Evolutionary conservation across 352 stramenopile species (phyloP).

Genomic region (Pythium pyrilobum): DNA sequence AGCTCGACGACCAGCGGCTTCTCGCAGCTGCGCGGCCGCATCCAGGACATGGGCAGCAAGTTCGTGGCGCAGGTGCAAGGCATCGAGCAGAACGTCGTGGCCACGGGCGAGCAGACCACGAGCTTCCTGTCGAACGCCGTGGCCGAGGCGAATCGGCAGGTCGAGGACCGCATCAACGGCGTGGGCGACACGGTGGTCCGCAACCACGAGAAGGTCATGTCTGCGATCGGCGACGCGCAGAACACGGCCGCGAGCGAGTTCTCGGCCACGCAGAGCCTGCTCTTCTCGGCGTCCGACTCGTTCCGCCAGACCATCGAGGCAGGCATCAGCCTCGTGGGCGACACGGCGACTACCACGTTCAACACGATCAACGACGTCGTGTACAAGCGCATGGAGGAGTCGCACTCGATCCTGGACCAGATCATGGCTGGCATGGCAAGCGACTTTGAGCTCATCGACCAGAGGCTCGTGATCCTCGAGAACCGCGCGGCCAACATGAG

Average conservation of each 20-base stretch:
- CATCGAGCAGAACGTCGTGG: conserved; percentile 7
- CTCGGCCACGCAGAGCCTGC: not conserved
- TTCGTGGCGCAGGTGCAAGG: conserved; percentile 3
- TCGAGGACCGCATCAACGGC: conserved; percentile 4
- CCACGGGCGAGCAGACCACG: conserved; percentile 6
- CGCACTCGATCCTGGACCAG: not conserved
- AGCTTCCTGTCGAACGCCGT: conserved; percentile 10
- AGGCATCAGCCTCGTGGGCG: not conserved
- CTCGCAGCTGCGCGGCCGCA: not conserved
- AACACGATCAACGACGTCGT: conserved; percentile 8
- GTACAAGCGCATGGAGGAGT: conserved; percentile 6
- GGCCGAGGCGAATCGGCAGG: not conserved
- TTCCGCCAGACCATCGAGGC: conserved; percentile 6
- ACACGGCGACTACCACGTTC: conserved; percentile 3
- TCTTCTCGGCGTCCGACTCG: conserved; percentile 3
- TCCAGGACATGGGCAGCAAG: conserved; percentile 9
- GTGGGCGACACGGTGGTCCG: conserved; percentile 4
- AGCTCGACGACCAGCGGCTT: conserved; percentile 2
- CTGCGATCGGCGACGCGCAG: conserved; percentile 1
- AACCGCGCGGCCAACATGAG: conserved; percentile 11
- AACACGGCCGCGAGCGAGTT: conserved; percentile 5
- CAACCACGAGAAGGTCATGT: conserved; percentile 8
- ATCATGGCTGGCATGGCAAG: conserved; percentile 4
- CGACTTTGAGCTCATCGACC: not conserved
- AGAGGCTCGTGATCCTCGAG: conserved; percentile 7